A percentile compares a stretch with the other conserved stretches of the same genome.
Evolutionary conservation across 345 rosid genomes (phyloP).

Genomic region (Populus deltoides): DNA sequence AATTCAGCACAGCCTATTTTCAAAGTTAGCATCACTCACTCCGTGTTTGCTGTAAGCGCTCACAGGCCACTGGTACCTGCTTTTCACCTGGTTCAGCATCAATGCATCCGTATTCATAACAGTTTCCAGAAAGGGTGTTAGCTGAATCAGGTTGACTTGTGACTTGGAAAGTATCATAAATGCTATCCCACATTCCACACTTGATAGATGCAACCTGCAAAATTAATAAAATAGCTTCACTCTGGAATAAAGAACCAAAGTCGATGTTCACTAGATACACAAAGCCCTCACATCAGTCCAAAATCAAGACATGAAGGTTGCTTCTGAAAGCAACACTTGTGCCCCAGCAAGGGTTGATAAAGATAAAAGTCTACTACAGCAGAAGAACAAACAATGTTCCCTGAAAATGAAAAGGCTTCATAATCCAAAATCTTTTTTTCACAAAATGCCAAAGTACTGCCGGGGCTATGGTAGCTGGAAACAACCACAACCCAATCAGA

Average conservation of each 20-base stretch:
- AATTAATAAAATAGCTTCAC: neutral
- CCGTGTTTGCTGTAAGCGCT: conserved; percentile 20
- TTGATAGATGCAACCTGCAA: conserved; percentile 75
- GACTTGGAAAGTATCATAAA: conserved; percentile 64
- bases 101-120: conserved; percentile 38
- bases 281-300: too few relatives aligned
- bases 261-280: neutral
- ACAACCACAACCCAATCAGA: too few relatives aligned
- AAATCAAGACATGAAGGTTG: too few relatives aligned
- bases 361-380: neutral
- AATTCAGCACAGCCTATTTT: neutral
- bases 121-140: conserved; percentile 15
- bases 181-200: conserved; percentile 80
- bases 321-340: too few relatives aligned
- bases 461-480: too few relatives aligned
- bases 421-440: too few relatives aligned
- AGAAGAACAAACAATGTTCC: neutral
- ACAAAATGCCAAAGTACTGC: too few relatives aligned
- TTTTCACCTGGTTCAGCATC: conserved; percentile 44
- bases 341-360: neutral
- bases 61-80: conserved; percentile 4
- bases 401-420: neutral
- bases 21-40: conserved; percentile 41
- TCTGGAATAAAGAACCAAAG: neutral
- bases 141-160: conserved; percentile 34